phyloP scores from a whole-genome alignment of 768 basidiomycete genomes.

The Pleurotus sapidus region DNA sequence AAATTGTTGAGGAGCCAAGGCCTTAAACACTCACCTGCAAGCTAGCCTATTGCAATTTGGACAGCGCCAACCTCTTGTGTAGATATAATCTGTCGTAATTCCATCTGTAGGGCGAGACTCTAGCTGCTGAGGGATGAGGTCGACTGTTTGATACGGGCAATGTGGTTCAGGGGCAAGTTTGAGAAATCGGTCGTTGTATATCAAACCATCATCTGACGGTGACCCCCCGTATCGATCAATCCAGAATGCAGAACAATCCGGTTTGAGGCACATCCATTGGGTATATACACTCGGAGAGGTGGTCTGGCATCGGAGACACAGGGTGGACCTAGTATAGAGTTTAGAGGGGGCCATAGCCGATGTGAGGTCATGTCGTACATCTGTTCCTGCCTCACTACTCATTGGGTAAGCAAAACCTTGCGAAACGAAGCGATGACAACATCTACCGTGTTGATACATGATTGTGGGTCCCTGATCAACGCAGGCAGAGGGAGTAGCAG shows the following conservation, averaged over 20 bases:
- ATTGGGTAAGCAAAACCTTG: too few relatives aligned
- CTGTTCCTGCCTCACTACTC: too few relatives aligned
- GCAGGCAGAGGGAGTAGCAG: background rate
- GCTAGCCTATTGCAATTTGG: conserved; percentile 66
- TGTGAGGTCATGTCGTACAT: too few relatives aligned
- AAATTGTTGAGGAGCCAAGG: background rate
- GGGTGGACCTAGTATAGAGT: background rate
- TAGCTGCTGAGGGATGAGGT: conserved; percentile 35
- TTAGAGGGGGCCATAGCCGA: background rate
- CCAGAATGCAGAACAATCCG: conserved; percentile 60
- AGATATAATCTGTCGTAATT: conserved; percentile 51
- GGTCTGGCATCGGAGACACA: conserved; percentile 42
- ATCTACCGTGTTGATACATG: too few relatives aligned
- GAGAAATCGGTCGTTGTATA: conserved; percentile 49
- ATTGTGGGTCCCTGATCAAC: too few relatives aligned
- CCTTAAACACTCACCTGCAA: conserved; percentile 49
- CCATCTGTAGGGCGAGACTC: conserved; percentile 23
- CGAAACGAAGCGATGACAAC: too few relatives aligned
- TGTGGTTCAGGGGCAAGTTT: conserved; percentile 27
- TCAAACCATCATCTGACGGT: conserved; percentile 30
- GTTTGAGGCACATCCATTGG: conserved; percentile 64
- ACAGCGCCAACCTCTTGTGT: conserved; percentile 72
- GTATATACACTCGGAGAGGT: conserved; percentile 52
- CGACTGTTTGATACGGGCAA: conserved; percentile 30
- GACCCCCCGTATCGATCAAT: conserved; percentile 20